These are phyloP conservation scores for Bryum argenteum DNA, from an alignment of 225 moss, liverwort and hornwort genomes.

Conservation along the genomic window DNA sequence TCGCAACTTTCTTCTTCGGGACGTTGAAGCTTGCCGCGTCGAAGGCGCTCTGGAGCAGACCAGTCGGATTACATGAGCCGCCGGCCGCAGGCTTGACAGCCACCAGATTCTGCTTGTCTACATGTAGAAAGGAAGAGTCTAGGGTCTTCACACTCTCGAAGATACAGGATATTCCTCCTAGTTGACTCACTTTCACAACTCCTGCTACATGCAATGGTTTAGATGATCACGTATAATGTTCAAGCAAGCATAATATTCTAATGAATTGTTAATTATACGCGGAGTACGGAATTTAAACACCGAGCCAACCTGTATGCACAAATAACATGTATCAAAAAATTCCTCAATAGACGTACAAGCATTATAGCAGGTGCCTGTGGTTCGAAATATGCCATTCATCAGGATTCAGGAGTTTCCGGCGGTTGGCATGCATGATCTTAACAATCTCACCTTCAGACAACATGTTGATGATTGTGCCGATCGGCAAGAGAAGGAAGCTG, in stretches of 20 bases:
- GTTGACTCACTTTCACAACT: neutral
- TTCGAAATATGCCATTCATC: too few species aligned
- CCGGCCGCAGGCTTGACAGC: constrained; percentile 2
- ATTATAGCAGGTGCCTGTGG: too few species aligned
- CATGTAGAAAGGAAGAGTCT: neutral
- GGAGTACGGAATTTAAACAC: too few species aligned
- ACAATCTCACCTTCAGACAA: neutral
- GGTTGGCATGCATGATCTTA: too few species aligned
- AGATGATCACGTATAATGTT: neutral
- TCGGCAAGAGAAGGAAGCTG: constrained; percentile 31
- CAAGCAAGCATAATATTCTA: too few species aligned
- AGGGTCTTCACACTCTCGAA: constrained; percentile 20
- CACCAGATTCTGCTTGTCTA: constrained; percentile 28
- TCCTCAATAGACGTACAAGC: too few species aligned
- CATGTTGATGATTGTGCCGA: constrained; percentile 28
- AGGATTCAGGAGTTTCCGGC: too few species aligned
- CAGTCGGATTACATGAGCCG: constrained; percentile 1
- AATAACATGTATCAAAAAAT: too few species aligned
- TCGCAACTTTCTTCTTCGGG: neutral
- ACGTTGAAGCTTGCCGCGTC: neutral
- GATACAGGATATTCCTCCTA: neutral
- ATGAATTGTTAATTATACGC: fast-evolving
- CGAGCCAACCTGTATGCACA: too few species aligned
- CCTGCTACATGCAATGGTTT: neutral
- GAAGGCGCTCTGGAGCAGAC: constrained; percentile 1